Conservation (phyloP, 2,329 filamentous ascomycete species). For the Lecanicillium sp. region DNA sequence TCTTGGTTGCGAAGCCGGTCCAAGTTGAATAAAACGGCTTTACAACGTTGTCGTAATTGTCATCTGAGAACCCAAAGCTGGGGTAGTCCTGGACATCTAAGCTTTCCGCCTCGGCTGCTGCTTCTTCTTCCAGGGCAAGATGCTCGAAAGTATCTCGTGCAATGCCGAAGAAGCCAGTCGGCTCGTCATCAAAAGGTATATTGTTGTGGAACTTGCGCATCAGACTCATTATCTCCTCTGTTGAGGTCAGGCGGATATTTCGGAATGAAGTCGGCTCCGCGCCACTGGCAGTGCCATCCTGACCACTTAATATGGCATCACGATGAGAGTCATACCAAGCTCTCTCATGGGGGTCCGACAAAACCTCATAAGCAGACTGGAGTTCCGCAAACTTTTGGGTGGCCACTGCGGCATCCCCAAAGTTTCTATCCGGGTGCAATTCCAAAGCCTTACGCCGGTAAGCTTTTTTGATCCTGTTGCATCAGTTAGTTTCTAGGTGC, state of each 20-base stretch:
- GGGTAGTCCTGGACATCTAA: conserved; percentile 61
- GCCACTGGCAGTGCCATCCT: conserved; percentile 36
- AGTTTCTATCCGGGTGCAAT: conserved; percentile 90
- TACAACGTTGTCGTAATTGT: conserved; percentile 67
- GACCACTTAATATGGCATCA: conserved; percentile 68
- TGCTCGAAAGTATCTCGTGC: conserved; percentile 70
- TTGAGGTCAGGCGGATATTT: conserved; percentile 67
- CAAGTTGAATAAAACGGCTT: conserved; percentile 75
- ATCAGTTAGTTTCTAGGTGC: not conserved
- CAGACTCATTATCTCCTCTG: conserved; percentile 68
- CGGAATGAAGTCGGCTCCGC: conserved; percentile 51
- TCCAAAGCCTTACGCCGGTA: conserved; percentile 88
- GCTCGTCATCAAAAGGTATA: conserved; percentile 71
- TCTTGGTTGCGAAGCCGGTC: conserved; percentile 73
- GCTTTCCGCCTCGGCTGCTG: conserved; percentile 62
- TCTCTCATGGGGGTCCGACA: conserved; percentile 90
- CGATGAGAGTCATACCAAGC: conserved; percentile 97
- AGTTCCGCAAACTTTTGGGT: conserved; percentile 85
- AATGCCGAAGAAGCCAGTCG: conserved; percentile 77
- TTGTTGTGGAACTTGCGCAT: conserved; percentile 73
- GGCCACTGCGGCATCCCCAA: conserved; percentile 72
- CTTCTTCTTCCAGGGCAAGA: conserved; percentile 71
- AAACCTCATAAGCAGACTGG: conserved; percentile 88
- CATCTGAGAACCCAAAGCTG: conserved; percentile 69
- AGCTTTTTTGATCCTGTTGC: conserved; percentile 73